Evolutionary conservation across 2,329 filamentous ascomycete species (phyloP), one percentile per base, ranked within the genome.

Genomic region (Aureobasidium sp.): DNA sequence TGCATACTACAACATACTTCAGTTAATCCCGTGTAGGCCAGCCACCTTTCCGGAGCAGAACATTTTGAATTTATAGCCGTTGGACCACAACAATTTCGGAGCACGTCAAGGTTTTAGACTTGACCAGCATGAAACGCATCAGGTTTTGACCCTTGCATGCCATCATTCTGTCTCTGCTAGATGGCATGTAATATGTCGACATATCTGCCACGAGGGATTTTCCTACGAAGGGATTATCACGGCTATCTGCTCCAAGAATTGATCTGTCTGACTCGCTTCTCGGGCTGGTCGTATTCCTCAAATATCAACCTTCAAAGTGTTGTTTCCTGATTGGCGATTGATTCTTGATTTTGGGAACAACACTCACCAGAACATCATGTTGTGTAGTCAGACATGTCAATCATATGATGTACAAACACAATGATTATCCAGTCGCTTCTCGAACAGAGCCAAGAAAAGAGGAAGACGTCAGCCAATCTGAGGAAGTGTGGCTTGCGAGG

Each of bases 181-280:
- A 40, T 32, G 48, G 48, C 16, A 27, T 4, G 27, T 17, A 40
- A 41, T 41, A 51, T 51, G 48, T 35, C 48, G 48, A 51, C 48
- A 51, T 51, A 27, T 24, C 11, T 21, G 16, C 45, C 45, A 49
- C 45, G 45, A 49, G 45, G 45, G 25, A 49, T 49, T 27, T 30
- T 38, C 12, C 6, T 4, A 25, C n/a, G 19, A 37, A 47, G 21
- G 42, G 34, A 35, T 47, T 6, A 27, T 48, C 27, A 11, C 10
- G 19, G 10, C 30, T 12, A 8, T 19, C 22, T 37, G 32, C 4
- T 25, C 30, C 2, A 27, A 6, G 14, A 21, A 5, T n/a, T 25
- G 12, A 7, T 17, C 17, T 14, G 34, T n/a, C 45, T 50, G 45
- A 50, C 45, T 38, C 45, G 45, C 35, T 35, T 11, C 1, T 30